These are phyloP conservation scores for Aspergillus steynii DNA, from an alignment of 495 filamentous ascomycete genomes.

Conservation along the genomic window DNA sequence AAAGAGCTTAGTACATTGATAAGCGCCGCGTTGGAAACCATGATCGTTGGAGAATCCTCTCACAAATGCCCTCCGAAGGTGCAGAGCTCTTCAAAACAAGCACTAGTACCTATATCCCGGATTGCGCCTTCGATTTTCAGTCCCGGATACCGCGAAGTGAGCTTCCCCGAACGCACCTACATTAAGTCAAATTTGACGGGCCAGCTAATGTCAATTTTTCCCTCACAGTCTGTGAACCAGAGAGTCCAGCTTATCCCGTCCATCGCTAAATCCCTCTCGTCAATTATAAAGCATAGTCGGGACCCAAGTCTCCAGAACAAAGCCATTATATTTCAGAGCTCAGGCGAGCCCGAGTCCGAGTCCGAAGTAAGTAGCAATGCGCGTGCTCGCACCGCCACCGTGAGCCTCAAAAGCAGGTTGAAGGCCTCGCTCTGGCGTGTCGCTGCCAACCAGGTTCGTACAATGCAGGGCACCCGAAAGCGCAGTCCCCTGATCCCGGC, in stretches of 20 bases:
- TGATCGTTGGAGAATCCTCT: neutral
- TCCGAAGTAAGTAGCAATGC: neutral
- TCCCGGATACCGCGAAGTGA: conserved; percentile 37
- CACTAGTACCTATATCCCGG: conserved; percentile 20
- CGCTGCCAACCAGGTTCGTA: neutral
- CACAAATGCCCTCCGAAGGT: neutral
- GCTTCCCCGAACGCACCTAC: neutral
- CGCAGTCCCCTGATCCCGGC: neutral
- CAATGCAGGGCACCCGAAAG: neutral
- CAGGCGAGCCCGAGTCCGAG: neutral
- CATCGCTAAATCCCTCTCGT: conserved; percentile 36
- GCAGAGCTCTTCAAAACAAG: conserved; percentile 11
- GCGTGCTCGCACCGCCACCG: neutral
- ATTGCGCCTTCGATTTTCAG: conserved; percentile 40
- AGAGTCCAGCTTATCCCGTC: conserved; percentile 35
- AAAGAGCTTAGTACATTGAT: neutral
- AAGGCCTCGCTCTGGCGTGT: neutral
- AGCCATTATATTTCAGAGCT: conserved; percentile 7
- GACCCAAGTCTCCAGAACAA: conserved; percentile 17
- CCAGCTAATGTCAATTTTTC: conserved; percentile 1
- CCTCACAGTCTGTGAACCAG: conserved; percentile 39
- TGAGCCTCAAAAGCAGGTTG: neutral
- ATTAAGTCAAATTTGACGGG: too few relatives aligned
- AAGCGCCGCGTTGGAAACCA: neutral
- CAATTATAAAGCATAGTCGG: conserved; percentile 27